Conservation (phyloP, 768 basidiomycete genomes). For the Phaffia australis region DNA sequence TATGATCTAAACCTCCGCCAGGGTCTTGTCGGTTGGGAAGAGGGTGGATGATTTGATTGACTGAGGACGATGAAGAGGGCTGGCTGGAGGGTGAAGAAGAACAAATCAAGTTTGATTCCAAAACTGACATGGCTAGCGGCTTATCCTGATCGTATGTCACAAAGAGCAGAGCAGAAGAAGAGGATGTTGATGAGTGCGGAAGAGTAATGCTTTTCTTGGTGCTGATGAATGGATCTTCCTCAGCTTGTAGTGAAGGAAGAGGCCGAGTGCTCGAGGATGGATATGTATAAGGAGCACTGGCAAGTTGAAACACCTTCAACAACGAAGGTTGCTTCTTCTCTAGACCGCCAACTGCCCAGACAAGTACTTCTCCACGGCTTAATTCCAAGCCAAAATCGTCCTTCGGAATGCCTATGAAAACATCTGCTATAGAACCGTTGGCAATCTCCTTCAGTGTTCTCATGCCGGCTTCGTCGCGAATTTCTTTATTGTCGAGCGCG, state of each 20-base stretch:
- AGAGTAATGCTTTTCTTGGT: not conserved
- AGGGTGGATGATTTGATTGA: not conserved
- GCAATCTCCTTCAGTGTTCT: slow-evolving; percentile 52
- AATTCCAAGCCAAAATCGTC: slow-evolving; percentile 30
- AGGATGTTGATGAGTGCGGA: not conserved
- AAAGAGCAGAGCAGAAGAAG: slow-evolving; percentile 11
- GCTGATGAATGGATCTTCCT: not conserved
- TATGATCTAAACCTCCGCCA: slow-evolving; percentile 27
- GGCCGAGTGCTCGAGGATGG: slow-evolving; percentile 1
- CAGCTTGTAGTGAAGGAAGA: not conserved
- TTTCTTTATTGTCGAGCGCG: slow-evolving; percentile 33
- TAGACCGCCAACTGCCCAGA: slow-evolving; percentile 53
- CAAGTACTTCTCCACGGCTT: slow-evolving; percentile 27
- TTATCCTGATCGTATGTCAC: slow-evolving; percentile 11
- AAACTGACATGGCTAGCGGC: slow-evolving; percentile 8
- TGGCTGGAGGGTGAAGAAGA: not conserved
- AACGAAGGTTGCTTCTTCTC: slow-evolving; percentile 65
- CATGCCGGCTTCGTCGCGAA: slow-evolving; percentile 44
- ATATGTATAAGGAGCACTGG: not conserved
- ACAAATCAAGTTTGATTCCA: not conserved
- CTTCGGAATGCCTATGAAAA: slow-evolving; percentile 31
- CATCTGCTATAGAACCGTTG: slow-evolving; percentile 53
- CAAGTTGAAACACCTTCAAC: slow-evolving; percentile 28
- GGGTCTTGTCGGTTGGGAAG: slow-evolving; percentile 23
- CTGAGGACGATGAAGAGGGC: slow-evolving; percentile 2